Percentiles rank a stretch among this genome's conserved stretches.
Evolutionary conservation across 176 grass and related monocot genomes (phyloP).

Genomic region (Puya raimondii): DNA sequence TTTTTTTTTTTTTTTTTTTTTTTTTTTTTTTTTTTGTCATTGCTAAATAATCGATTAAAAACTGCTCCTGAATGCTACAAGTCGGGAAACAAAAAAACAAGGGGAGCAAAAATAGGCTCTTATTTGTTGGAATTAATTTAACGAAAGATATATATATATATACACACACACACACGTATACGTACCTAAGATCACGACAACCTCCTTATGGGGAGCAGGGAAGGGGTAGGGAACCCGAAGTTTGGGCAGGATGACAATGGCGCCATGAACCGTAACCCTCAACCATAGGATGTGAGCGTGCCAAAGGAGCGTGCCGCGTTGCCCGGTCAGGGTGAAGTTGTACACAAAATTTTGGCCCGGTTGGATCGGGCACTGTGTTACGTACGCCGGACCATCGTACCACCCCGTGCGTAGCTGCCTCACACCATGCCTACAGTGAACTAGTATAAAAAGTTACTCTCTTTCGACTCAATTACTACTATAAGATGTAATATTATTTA

Average conservation of each 20-base stretch:
- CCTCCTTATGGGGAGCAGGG: constrained; percentile 31
- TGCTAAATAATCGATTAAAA: too few species aligned
- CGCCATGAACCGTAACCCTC: constrained; percentile 53
- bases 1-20: too few species aligned
- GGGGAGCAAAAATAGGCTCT: too few species aligned
- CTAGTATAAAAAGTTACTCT: constrained; percentile 6
- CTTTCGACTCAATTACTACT: not conserved
- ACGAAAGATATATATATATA: not conserved
- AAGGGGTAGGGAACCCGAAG: constrained; percentile 24
- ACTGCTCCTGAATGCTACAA: too few species aligned
- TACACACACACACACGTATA: not conserved
- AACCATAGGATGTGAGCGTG: constrained; percentile 56
- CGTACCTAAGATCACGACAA: constrained; percentile 34
- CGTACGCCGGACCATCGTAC: constrained; percentile 48
- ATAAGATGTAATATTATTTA: not conserved
- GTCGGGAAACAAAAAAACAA: too few species aligned
- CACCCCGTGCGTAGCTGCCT: constrained; percentile 42
- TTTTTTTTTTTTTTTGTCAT: too few species aligned
- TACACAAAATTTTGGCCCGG: constrained; percentile 41
- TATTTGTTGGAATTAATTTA: not conserved
- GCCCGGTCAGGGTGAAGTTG: constrained; percentile 32
- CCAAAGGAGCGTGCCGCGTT: constrained; percentile 66
- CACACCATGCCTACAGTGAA: constrained; percentile 37
- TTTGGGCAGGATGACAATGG: constrained; percentile 54
- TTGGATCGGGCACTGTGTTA: constrained; percentile 54